phyloP scores from a whole-genome alignment of 192 early-diverging fungal genomes.

The Helicostylum pulchrum region DNA sequence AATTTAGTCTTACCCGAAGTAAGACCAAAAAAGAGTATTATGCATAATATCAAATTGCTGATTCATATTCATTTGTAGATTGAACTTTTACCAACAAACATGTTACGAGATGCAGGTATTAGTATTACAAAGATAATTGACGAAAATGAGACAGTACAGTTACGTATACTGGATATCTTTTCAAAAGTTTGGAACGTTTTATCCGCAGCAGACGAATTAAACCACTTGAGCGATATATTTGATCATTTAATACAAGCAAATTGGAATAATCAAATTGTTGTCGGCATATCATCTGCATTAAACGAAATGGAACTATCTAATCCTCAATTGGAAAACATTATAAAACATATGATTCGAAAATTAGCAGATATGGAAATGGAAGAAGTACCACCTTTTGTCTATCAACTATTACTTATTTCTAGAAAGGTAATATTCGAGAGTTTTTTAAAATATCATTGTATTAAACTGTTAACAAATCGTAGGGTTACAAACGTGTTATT shows the following conservation, averaged over 20 bases:
- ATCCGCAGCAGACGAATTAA: slow-evolving; percentile 3
- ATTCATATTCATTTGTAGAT: background rate
- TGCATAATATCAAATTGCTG: background rate
- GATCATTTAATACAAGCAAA: slow-evolving; percentile 9
- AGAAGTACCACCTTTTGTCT: slow-evolving; percentile 63
- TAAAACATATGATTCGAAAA: slow-evolving; percentile 31
- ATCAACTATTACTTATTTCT: slow-evolving; percentile 64
- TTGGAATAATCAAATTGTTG: slow-evolving; percentile 21
- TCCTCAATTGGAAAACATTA: slow-evolving; percentile 11
- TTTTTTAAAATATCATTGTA: too few relatives aligned
- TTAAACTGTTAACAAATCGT: background rate
- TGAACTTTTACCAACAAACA: slow-evolving; percentile 11
- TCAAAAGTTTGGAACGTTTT: slow-evolving; percentile 26
- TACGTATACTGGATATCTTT: slow-evolving; percentile 27
- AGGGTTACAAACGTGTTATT: slow-evolving; percentile 57
- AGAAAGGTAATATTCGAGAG: slow-evolving; percentile 40
- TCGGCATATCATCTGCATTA: slow-evolving; percentile 19
- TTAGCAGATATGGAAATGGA: slow-evolving; percentile 45
- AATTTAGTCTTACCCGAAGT: slow-evolving; percentile 28
- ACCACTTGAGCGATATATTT: slow-evolving; percentile 6
- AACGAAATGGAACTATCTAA: slow-evolving; percentile 31
- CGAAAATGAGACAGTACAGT: slow-evolving; percentile 9
- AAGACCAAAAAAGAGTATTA: background rate
- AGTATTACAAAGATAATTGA: slow-evolving; percentile 11
- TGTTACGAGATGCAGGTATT: slow-evolving; percentile 3